These are phyloP conservation scores for Auricularia heimuer DNA, from an alignment of 768 basidiomycete species.

Conservation along the genomic window DNA sequence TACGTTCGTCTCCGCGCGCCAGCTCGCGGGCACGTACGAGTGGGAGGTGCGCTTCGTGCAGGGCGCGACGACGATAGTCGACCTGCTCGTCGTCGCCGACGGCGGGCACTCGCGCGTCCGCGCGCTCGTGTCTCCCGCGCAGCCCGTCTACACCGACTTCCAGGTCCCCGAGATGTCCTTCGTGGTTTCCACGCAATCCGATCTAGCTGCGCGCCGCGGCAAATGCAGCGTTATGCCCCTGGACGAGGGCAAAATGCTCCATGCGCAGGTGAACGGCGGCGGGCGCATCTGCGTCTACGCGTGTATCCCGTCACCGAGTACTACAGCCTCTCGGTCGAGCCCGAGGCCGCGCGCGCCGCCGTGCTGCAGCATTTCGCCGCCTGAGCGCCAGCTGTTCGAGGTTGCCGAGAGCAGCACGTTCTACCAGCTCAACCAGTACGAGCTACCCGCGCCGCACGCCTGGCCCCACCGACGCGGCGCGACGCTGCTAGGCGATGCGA, in stretches of 20 bases:
- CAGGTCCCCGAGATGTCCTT: conserved; percentile 12
- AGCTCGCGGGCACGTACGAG: no score
- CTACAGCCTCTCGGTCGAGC: no score
- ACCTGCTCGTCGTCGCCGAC: conserved; percentile 28
- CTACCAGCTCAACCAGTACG: conserved; percentile 2
- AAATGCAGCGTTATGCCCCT: no score
- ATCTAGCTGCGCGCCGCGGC: conserved; percentile 9
- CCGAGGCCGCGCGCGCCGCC: no score
- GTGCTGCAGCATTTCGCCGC: no score
- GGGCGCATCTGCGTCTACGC: no score
- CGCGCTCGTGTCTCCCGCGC: conserved; percentile 20
- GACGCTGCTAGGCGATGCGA: conserved; percentile 27
- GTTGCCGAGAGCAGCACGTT: not conserved
- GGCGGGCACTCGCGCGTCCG: conserved; percentile 33
- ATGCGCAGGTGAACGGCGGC: no score
- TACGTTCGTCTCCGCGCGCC: no score
- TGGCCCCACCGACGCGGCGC: conserved; percentile 8
- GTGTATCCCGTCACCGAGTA: no score
- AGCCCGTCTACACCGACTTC: conserved; percentile 25
- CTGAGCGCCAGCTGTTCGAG: not conserved
- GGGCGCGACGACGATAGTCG: conserved; percentile 4
- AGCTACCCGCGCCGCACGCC: conserved; percentile 6
- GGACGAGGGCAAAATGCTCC: no score
- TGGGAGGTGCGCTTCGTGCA: not conserved
- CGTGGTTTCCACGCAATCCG: conserved; percentile 15